Conservation (phyloP, 2,329 filamentous ascomycete species). For the Calycina herbarum region DNA sequence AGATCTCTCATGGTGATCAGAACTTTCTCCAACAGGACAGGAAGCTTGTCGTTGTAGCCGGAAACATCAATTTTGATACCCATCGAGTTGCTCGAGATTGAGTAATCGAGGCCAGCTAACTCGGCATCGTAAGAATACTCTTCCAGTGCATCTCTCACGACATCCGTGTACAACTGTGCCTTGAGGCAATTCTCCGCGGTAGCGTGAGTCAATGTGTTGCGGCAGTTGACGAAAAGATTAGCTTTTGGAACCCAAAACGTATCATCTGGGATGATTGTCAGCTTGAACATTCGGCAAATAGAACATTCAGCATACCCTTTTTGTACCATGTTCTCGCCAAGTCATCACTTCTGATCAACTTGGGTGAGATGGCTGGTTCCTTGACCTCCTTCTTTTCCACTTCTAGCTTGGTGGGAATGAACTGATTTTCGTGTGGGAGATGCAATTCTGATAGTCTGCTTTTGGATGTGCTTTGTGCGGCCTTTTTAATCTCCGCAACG, state of each 20-base stretch:
- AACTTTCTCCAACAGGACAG: conserved; percentile 87
- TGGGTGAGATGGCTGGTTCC: conserved; percentile 71
- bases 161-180: conserved; percentile 75
- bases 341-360: conserved; percentile 81
- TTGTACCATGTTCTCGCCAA: conserved; percentile 90
- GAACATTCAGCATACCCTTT: conserved; percentile 50
- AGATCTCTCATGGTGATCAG: conserved; percentile 81
- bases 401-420: conserved; percentile 88
- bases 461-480: conserved; percentile 56
- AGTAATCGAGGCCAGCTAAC: conserved; percentile 83
- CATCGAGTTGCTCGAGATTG: conserved; percentile 67
- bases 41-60: conserved; percentile 96
- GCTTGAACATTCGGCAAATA: neutral
- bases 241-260: conserved; percentile 98
- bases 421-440: conserved; percentile 90
- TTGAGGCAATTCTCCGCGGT: conserved; percentile 79
- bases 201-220: conserved; percentile 75
- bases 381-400: conserved; percentile 93
- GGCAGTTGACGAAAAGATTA: conserved; percentile 77
- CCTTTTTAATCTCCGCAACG: conserved; percentile 66
- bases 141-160: conserved; percentile 84
- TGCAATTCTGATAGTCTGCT: conserved; percentile 71
- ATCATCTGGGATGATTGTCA: conserved; percentile 58
- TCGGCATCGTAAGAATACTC: conserved; percentile 97
- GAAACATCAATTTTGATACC: conserved; percentile 78